Base-by-base conservation (phyloP, 345 rosid genomes). In the Melastoma malabathricum region DNA sequence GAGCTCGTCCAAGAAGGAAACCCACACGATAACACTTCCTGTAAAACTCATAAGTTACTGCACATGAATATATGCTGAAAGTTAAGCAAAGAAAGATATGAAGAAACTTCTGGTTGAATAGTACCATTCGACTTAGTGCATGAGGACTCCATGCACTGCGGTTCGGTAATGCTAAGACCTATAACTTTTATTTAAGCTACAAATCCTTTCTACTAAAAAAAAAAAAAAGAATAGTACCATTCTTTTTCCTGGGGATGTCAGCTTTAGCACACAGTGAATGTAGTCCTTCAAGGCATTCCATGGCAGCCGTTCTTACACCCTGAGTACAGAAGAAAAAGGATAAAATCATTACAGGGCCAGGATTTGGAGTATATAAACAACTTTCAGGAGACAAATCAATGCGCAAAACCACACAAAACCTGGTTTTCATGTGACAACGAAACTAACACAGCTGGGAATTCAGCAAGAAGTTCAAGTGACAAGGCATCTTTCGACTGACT, bases 211-310 rank as follows among this genome's bases (percentile, higher is more conserved):
- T n/a, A n/a, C n/a, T n/a, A n/a, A n/a, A n/a, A n/a, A n/a, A n/a
- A 27, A 49, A 63, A 18, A 49, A 49, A 49, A 44, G 47, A 16
- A 10, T 17, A 38, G 14, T 76, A 92, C 98, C 98, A 75, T 92
- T 87, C 75, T 79, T 92, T 76, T 84, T 84, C 78, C 85, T 74
- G 62, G 83, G 76, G 25, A 60, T 50, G 68, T 87, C 86, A 45
- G 72, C 70, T 43, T 66, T 81, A 48, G 72, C 59, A 54, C 81
- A 72, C 51, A 86, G 56, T 27, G 72, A 59, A 63, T 54, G 66
- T 47, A 84, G 62, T 50, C 68, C 78, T 69, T 87, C 96, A 54
- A 84, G 56, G 71, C 96, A 92, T 52, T 70, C 69, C 87, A 87
- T 84, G 43, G 93, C 89, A 64, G 93, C 81, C 54, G 56, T 44